These are phyloP conservation scores for Anisogramma anomala DNA, from an alignment of 2,329 filamentous ascomycete genomes.

Conservation along the genomic window DNA sequence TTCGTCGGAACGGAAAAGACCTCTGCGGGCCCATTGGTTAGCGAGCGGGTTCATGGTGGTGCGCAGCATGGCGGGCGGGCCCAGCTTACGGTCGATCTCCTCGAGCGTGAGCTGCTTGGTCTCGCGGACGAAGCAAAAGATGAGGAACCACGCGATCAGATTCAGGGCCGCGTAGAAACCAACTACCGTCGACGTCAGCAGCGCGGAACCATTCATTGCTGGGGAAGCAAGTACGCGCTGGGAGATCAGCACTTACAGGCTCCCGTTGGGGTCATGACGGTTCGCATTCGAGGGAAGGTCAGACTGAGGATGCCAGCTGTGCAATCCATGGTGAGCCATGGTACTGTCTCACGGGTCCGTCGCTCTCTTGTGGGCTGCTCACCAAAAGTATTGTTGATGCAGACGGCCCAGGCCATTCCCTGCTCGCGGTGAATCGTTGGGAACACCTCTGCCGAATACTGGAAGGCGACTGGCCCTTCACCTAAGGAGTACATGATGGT, in stretches of 20 bases:
- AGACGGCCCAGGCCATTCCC: constrained; percentile 57
- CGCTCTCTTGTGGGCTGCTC: too few species aligned
- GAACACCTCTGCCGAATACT: constrained; percentile 59
- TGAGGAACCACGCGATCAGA: constrained; percentile 40
- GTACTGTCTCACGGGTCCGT: background rate
- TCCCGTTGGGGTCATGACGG: constrained; percentile 23
- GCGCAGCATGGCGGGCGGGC: too few species aligned
- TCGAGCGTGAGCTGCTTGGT: constrained; percentile 48
- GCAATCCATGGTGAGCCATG: background rate
- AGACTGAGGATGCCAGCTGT: constrained; percentile 20
- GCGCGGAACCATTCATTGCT: too few species aligned
- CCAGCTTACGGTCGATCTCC: constrained; percentile 39
- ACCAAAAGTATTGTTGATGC: constrained; percentile 29
- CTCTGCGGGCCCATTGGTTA: constrained; percentile 18
- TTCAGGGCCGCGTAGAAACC: constrained; percentile 46
- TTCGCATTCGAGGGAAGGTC: constrained; percentile 19
- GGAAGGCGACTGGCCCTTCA: constrained; percentile 57
- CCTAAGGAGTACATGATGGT: constrained; percentile 51
- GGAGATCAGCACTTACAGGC: constrained; percentile 18
- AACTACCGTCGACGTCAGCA: constrained; percentile 24
- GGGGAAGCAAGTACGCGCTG: too few species aligned
- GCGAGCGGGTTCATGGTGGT: too few species aligned
- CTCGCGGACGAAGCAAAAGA: constrained; percentile 46
- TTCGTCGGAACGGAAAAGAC: constrained; percentile 24
- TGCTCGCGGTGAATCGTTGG: constrained; percentile 60